Percentiles rank a stretch among this genome's conserved stretches.
Evolutionary conservation across 2,329 filamentous ascomycete genomes (phyloP).

Genomic region (Fusarium staphyleae): DNA sequence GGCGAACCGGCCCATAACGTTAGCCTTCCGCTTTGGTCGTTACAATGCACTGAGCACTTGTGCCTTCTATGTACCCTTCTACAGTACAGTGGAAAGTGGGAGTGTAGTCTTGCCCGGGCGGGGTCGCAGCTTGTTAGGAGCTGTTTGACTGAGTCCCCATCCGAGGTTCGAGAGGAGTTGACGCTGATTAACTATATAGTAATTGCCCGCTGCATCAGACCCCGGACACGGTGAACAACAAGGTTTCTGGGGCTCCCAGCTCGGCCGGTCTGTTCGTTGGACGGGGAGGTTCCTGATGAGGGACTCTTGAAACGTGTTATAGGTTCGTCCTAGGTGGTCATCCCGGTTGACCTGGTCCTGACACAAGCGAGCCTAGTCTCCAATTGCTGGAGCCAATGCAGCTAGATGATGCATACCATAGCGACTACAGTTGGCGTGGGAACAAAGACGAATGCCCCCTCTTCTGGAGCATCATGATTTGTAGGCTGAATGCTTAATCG

Average conservation of each 20-base stretch:
- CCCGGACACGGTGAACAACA: conserved; percentile 14
- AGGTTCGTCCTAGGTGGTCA: neutral
- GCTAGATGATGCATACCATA: conserved; percentile 37
- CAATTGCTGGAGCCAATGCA: conserved; percentile 27
- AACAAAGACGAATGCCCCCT: conserved; percentile 17
- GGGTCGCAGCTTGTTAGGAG: conserved; percentile 10
- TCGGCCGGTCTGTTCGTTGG: conserved; percentile 5
- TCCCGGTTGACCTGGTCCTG: conserved; percentile 12
- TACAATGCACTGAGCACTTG: conserved; percentile 19
- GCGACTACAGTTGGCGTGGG: conserved; percentile 16
- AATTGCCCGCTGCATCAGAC: conserved; percentile 20
- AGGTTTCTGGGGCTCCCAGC: conserved; percentile 1
- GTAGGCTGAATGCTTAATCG: conserved; percentile 6
- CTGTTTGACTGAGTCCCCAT: conserved; percentile 15
- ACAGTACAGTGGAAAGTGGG: no score
- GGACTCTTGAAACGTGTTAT: conserved; percentile 4
- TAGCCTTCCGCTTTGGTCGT: no score
- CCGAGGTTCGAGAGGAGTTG: neutral
- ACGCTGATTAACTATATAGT: conserved; percentile 18
- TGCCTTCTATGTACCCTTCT: no score
- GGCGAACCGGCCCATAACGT: neutral
- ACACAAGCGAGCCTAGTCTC: conserved; percentile 7
- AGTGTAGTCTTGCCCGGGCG: conserved; percentile 19
- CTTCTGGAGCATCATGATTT: conserved; percentile 19
- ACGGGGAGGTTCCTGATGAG: conserved; percentile 3